Conservation (phyloP, 331 rosid species). For the Stylosanthes scabra region DNA sequence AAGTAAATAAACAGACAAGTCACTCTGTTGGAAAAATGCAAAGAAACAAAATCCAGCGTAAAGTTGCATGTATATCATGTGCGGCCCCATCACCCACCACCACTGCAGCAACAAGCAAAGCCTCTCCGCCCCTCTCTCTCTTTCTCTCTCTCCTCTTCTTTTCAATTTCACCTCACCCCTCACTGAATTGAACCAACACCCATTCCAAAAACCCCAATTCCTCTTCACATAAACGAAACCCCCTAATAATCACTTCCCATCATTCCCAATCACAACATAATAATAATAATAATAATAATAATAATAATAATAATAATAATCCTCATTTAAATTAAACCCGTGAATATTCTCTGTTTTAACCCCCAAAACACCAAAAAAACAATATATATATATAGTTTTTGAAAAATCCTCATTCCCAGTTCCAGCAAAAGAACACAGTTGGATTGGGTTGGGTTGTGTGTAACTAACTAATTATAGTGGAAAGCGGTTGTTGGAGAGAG, state of each 20-base stretch:
- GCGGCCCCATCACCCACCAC: neutral
- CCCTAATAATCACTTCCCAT: neutral
- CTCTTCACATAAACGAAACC: slow-evolving; percentile 28
- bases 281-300: neutral
- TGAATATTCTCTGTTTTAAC: neutral
- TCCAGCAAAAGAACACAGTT: slow-evolving; percentile 26
- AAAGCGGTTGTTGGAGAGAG: slow-evolving; percentile 5
- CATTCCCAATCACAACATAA: neutral
- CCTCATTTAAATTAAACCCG: no score
- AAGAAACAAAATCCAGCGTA: slow-evolving; percentile 39
- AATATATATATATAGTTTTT: neutral
- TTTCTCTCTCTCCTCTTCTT: no score
- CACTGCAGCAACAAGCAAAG: neutral
- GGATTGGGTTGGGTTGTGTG: neutral
- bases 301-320: no score
- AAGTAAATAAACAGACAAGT: neutral
- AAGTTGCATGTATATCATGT: slow-evolving; percentile 33
- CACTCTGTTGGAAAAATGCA: neutral
- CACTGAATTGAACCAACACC: no score
- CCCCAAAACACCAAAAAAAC: neutral
- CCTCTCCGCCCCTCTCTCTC: neutral
- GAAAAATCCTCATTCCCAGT: slow-evolving; percentile 16
- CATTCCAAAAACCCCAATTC: slow-evolving; percentile 37
- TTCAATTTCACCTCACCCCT: slow-evolving; percentile 23
- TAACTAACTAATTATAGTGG: slow-evolving; percentile 29